Base-by-base conservation (phyloP, 139 green algal species). In the Astrephomene gubernaculifera region DNA sequence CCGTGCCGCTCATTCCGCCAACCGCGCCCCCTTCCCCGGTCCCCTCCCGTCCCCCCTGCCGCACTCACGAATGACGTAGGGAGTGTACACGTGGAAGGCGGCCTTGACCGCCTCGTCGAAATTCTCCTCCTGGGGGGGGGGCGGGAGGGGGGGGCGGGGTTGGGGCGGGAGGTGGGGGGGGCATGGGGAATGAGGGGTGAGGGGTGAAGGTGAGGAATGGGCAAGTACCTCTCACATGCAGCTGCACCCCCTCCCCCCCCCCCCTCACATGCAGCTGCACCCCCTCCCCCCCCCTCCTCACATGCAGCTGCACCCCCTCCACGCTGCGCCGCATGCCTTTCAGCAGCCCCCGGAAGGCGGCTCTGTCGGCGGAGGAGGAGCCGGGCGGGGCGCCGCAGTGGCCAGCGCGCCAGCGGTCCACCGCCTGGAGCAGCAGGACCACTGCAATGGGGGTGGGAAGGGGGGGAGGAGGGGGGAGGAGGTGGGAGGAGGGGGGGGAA, bases 101-200 rank as follows among this genome's bases (percentile, higher is more conserved):
- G 96, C 92, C 60, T 91, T 90, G 2, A 96, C 17, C 10, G 97
- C 96, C 84, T 99, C 96, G 21, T 91, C 93, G 89, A 98, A 97
- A 81, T 99, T 99, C 44, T 98, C 97, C 69, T 94, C 92, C 95
- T 96, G 93, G 33, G 27, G n/a, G n/a, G n/a, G n/a, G n/a, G n/a
- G n/a, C n/a, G n/a, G n/a, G n/a, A n/a, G n/a, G n/a, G n/a, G n/a
- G n/a, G n/a, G n/a, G n/a, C n/a, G n/a, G n/a, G n/a, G n/a, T n/a
- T n/a, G n/a, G n/a, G n/a, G n/a, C n/a, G n/a, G n/a, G n/a, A n/a
- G n/a, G n/a, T n/a, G n/a, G n/a, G n/a, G n/a, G n/a, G n/a, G n/a
- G n/a, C n/a, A n/a, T n/a, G n/a, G n/a, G n/a, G n/a, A n/a, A n/a
- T n/a, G n/a, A n/a, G n/a, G n/a, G n/a, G n/a, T n/a, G n/a, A n/a